phyloP scores from a whole-genome alignment of 2,329 filamentous ascomycete genomes.

The Periglandula ipomoeae region DNA sequence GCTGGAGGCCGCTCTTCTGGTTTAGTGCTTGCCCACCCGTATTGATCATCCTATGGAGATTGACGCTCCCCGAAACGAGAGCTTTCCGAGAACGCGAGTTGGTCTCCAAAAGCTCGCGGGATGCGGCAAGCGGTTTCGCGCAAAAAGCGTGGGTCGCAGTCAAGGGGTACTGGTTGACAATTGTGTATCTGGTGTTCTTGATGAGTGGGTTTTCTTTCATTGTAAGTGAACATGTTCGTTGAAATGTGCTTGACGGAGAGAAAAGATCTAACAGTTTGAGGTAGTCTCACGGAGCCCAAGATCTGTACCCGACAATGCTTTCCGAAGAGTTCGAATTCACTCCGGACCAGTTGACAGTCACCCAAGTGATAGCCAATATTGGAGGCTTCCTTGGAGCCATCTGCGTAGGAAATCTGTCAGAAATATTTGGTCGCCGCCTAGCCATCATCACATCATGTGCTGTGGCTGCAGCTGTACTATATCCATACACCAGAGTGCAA shows the following conservation, averaged over 20 bases:
- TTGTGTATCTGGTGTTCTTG: neutral
- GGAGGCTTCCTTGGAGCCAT: constrained; percentile 3
- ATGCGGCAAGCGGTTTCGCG: neutral
- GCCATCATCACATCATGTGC: constrained; percentile 1
- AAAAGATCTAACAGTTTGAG: neutral
- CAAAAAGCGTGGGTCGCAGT: neutral
- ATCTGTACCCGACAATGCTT: neutral
- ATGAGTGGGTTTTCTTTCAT: constrained; percentile 1
- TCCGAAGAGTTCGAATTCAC: neutral
- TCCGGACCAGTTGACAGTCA: neutral
- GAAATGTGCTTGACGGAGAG: neutral
- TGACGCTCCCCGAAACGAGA: constrained; percentile 70
- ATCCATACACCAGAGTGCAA: constrained; percentile 2
- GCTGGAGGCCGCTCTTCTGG: constrained; percentile 83
- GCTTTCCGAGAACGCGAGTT: constrained; percentile 52
- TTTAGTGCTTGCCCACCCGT: constrained; percentile 76
- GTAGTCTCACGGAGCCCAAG: neutral
- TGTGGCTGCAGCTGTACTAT: constrained; percentile 1
- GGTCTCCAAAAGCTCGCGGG: neutral
- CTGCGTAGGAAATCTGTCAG: neutral
- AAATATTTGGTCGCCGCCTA: constrained; percentile 1
- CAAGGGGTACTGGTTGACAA: neutral
- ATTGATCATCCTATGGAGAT: constrained; percentile 69
- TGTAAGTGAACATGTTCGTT: too few relatives aligned
- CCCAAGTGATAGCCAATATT: constrained; percentile 3